A percentile compares a stretch with the other conserved stretches of the same genome.
phyloP scores from a whole-genome alignment of 768 basidiomycete genomes.

The Pholiota microspora region DNA sequence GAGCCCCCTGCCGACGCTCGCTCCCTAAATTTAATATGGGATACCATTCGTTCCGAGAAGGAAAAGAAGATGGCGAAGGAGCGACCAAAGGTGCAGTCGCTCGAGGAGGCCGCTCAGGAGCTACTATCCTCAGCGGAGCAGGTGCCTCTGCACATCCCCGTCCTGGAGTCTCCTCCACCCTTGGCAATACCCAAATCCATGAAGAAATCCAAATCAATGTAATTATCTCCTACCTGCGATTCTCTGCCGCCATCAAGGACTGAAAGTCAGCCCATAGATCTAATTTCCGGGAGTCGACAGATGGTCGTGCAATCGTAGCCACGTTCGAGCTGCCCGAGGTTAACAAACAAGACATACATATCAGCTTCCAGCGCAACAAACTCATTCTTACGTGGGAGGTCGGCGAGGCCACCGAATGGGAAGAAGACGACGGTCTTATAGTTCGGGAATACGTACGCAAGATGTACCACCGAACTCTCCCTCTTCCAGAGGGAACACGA shows the following conservation, averaged over 20 bases:
- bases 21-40: constrained; percentile 64
- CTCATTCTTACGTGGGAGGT: constrained; percentile 68
- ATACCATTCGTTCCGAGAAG: constrained; percentile 61
- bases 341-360: constrained; percentile 71
- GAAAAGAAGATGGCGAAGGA: constrained; percentile 64
- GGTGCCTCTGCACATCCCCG: constrained; percentile 35
- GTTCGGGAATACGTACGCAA: constrained; percentile 63
- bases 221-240: constrained; percentile 6
- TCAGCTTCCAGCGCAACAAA: constrained; percentile 64
- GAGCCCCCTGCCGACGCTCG: constrained; percentile 39
- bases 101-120: constrained; percentile 46
- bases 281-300: constrained; percentile 67
- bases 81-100: constrained; percentile 68
- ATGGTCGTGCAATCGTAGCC: constrained; percentile 67
- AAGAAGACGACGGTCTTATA: constrained; percentile 57
- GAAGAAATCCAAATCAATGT: constrained; percentile 68
- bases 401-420: constrained; percentile 56
- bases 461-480: constrained; percentile 64
- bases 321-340: constrained; percentile 72
- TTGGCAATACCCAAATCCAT: constrained; percentile 39
- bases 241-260: constrained; percentile 7
- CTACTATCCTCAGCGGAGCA: constrained; percentile 27
- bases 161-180: constrained; percentile 34
- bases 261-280: constrained; percentile 41
- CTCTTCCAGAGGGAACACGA: constrained; percentile 71